phyloP scores from a whole-genome alignment of 1,284 basidiomycete genomes.

The Inonotus obliquus region DNA sequence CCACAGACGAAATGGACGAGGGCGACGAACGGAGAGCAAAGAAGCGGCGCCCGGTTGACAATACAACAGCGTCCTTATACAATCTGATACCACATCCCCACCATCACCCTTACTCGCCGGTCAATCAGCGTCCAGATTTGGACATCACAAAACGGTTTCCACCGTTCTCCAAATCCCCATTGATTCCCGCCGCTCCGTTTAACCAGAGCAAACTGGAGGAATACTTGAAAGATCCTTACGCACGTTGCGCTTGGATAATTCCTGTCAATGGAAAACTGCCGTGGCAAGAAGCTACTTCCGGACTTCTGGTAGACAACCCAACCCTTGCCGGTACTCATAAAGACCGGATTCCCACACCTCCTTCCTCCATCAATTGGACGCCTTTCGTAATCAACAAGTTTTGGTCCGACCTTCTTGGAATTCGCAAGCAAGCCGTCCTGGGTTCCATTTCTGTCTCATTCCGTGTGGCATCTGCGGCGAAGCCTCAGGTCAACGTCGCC shows the following conservation, averaged over 20 bases:
- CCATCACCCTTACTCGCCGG: conserved; percentile 21
- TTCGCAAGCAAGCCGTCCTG: conserved; percentile 36
- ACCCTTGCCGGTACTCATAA: conserved; percentile 12
- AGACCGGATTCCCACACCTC: background rate
- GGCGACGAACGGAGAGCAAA: conserved; percentile 21
- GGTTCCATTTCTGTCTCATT: conserved; percentile 54
- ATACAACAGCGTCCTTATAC: conserved; percentile 25
- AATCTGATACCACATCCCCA: conserved; percentile 29
- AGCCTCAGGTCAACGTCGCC: conserved; percentile 15
- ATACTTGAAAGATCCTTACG: conserved; percentile 29
- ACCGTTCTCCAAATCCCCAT: conserved; percentile 22
- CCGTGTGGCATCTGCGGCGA: conserved; percentile 31
- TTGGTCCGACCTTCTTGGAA: conserved; percentile 47
- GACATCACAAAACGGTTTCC: conserved; percentile 10
- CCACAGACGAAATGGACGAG: conserved; percentile 24
- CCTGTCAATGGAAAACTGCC: conserved; percentile 53
- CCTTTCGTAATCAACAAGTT: conserved; percentile 37
- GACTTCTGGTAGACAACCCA: conserved; percentile 33
- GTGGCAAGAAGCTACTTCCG: conserved; percentile 46
- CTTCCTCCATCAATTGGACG: conserved; percentile 45
- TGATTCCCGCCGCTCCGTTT: conserved; percentile 41
- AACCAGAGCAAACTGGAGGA: conserved; percentile 27
- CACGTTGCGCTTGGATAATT: conserved; percentile 56
- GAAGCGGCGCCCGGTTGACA: conserved; percentile 26
- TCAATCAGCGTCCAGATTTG: background rate